Percentiles rank a stretch among this genome's conserved stretches.
phyloP scores from a whole-genome alignment of 306 rosid species.

The Pueraria montana region DNA sequence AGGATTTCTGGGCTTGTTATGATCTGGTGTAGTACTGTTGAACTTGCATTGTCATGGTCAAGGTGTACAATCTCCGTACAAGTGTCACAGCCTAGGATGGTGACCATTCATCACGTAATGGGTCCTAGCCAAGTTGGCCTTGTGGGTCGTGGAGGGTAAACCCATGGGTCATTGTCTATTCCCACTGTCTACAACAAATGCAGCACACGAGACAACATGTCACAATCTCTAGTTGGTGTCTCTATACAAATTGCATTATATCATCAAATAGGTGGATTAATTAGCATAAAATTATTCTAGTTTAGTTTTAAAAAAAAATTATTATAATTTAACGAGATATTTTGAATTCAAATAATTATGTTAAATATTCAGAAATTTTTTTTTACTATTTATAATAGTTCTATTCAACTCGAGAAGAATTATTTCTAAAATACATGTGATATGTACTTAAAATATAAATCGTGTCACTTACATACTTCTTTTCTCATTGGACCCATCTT shows the following conservation, averaged over 20 bases:
- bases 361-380: too few relatives aligned
- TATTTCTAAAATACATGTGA: too few relatives aligned
- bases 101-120: constrained; percentile 39
- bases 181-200: constrained; percentile 42
- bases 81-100: constrained; percentile 44
- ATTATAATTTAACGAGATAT: too few relatives aligned
- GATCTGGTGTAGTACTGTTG: constrained; percentile 22
- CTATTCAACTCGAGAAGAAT: too few relatives aligned
- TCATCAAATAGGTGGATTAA: too few relatives aligned
- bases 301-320: too few relatives aligned
- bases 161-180: constrained; percentile 42
- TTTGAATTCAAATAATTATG: too few relatives aligned
- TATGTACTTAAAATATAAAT: too few relatives aligned
- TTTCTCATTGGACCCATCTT: constrained; percentile 32
- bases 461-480: constrained; percentile 19
- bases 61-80: constrained; percentile 42
- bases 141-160: neutral
- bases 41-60: constrained; percentile 33
- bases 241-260: too few relatives aligned
- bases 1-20: constrained; percentile 1
- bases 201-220: constrained; percentile 48
- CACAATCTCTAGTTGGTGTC: constrained; percentile 37
- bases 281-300: too few relatives aligned
- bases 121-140: constrained; percentile 37
- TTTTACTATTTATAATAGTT: too few relatives aligned